These are phyloP conservation scores for Fusarium stilboides DNA, from an alignment of 2,329 filamentous ascomycete genomes.

Conservation along the genomic window DNA sequence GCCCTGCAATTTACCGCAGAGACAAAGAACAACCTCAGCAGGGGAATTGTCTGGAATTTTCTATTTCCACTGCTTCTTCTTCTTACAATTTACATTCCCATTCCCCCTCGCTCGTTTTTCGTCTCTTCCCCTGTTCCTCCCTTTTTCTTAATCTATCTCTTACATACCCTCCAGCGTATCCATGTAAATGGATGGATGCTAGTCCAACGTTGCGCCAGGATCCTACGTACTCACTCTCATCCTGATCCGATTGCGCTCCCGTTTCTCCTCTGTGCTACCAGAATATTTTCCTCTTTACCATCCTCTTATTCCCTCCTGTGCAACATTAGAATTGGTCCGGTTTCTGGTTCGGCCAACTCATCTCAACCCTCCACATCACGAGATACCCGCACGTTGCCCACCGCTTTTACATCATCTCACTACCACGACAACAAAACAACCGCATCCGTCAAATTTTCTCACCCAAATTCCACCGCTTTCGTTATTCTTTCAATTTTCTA, in stretches of 20 bases:
- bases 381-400: conserved; percentile 36
- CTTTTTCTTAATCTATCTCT: conserved; percentile 22
- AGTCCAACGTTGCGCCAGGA: conserved; percentile 36
- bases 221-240: conserved; percentile 15
- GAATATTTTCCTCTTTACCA: conserved; percentile 4
- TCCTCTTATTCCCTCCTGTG: conserved; percentile 7
- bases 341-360: conserved; percentile 7
- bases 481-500: background rate
- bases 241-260: conserved; percentile 16
- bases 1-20: conserved; percentile 16
- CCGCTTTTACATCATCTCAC: conserved; percentile 35
- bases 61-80: conserved; percentile 36
- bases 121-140: conserved; percentile 18
- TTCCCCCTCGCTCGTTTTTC: conserved; percentile 23
- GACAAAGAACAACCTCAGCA: conserved; percentile 23
- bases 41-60: conserved; percentile 36
- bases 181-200: conserved; percentile 24
- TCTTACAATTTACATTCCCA: conserved; percentile 14
- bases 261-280: conserved; percentile 26
- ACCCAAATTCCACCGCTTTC: conserved; percentile 8
- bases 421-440: conserved; percentile 12
- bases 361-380: conserved; percentile 33
- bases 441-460: conserved; percentile 28
- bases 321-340: background rate
- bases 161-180: conserved; percentile 18